Evolutionary conservation across 2,329 filamentous ascomycete species (phyloP).

Genomic region (Ceratocystis alfenasii): DNA sequence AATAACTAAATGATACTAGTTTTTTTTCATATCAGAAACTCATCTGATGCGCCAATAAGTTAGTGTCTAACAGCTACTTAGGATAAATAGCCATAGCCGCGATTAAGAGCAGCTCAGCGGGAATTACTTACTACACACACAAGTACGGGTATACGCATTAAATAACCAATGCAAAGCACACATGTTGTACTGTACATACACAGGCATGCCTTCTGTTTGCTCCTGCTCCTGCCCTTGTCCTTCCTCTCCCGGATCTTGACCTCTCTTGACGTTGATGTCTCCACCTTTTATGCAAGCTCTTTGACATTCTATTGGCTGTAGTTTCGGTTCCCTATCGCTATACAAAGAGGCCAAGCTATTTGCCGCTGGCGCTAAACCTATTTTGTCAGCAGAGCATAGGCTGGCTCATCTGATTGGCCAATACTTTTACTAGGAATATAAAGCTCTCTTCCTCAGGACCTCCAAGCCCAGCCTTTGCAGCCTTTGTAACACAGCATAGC

Average conservation of each 20-base stretch:
- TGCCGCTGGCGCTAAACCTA: conserved; percentile 20
- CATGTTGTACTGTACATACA: background rate
- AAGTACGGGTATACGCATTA: background rate
- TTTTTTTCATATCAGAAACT: too few species aligned
- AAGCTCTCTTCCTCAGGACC: background rate
- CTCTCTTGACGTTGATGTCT: background rate
- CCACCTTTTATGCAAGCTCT: background rate
- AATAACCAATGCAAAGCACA: background rate
- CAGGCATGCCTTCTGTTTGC: background rate
- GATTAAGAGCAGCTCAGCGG: too few species aligned
- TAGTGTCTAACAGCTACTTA: too few species aligned
- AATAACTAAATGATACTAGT: too few species aligned
- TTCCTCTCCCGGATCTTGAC: background rate
- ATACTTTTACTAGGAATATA: background rate
- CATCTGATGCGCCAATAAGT: too few species aligned
- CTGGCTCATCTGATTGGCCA: conserved; percentile 12
- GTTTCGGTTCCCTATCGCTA: background rate
- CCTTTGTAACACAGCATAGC: background rate
- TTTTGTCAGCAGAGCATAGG: conserved; percentile 6
- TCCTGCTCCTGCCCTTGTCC: background rate
- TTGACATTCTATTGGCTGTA: background rate
- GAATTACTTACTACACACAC: too few species aligned
- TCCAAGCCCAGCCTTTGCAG: background rate
- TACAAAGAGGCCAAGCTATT: conserved; percentile 1
- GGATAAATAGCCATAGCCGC: too few species aligned